phyloP scores from a whole-genome alignment of 768 basidiomycete genomes.

The Asterophora lycoperdoides region DNA sequence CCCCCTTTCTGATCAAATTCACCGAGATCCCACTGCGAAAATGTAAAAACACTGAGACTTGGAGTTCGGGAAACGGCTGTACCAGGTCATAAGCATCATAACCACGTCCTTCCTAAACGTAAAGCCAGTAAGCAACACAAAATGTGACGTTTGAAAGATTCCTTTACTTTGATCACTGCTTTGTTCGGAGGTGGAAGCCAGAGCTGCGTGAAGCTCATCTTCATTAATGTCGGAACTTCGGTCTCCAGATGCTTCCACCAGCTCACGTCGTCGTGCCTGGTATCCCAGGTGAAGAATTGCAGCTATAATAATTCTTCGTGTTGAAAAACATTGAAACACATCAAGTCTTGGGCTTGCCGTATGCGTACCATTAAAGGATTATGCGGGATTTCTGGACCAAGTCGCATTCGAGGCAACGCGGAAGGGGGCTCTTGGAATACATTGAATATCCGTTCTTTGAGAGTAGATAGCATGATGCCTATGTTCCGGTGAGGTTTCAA shows the following conservation, averaged over 20 bases:
- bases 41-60: not conserved
- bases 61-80: conserved; percentile 16
- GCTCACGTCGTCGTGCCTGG: conserved; percentile 49
- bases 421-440: conserved; percentile 25
- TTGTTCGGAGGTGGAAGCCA: conserved; percentile 87
- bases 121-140: conserved; percentile 1
- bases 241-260: conserved; percentile 79
- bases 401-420: conserved; percentile 56
- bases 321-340: not conserved
- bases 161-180: conserved; percentile 51
- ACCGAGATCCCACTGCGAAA: conserved; percentile 75
- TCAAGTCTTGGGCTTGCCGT: not conserved
- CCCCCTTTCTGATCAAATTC: conserved; percentile 78
- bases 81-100: conserved; percentile 89
- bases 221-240: conserved; percentile 58
- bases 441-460: conserved; percentile 27
- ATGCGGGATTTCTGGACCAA: conserved; percentile 46
- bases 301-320: conserved; percentile 37
- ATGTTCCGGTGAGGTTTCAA: not conserved
- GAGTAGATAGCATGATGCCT: conserved; percentile 25
- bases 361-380: conserved; percentile 67
- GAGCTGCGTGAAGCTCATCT: conserved; percentile 72
- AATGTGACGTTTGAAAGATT: not conserved
- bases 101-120: conserved; percentile 59
- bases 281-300: conserved; percentile 87